These are phyloP conservation scores for Beauveria australis DNA, from an alignment of 2,329 filamentous ascomycete genomes.

Conservation along the genomic window DNA sequence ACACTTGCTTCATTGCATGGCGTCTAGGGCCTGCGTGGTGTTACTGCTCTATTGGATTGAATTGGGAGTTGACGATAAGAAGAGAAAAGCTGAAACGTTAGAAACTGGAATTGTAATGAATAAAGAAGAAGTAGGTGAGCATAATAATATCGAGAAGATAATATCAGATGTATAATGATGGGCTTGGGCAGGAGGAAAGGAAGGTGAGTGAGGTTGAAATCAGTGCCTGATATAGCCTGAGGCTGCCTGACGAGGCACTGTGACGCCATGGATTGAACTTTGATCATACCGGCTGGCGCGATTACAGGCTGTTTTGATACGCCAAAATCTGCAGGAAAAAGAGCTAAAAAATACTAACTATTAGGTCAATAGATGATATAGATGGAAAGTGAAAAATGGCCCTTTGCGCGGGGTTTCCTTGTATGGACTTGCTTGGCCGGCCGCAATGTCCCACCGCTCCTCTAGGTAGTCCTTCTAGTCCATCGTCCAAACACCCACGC, in stretches of 20 bases:
- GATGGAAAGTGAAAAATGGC: too few relatives aligned
- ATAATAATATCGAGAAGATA: neutral
- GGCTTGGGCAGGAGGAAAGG: neutral
- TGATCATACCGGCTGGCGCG: too few relatives aligned
- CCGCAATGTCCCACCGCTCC: neutral
- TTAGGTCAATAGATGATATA: too few relatives aligned
- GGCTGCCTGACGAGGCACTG: neutral
- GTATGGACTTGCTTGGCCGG: neutral
- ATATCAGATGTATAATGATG: neutral
- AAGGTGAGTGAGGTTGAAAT: neutral
- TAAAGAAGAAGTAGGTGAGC: neutral
- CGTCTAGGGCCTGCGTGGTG: neutral
- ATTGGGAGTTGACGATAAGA: neutral
- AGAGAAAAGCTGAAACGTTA: neutral
- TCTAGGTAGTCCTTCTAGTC: neutral
- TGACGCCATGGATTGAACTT: neutral
- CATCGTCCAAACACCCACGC: neutral
- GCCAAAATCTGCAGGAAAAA: too few relatives aligned
- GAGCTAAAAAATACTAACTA: too few relatives aligned
- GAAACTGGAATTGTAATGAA: neutral
- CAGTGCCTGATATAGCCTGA: neutral
- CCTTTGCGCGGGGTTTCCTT: too few relatives aligned
- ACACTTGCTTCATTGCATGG: constrained; percentile 2
- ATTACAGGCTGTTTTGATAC: too few relatives aligned
- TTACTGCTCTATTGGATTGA: constrained; percentile 1